Conservation (phyloP, 345 rosid species). For the Gossypium longicalyx region DNA sequence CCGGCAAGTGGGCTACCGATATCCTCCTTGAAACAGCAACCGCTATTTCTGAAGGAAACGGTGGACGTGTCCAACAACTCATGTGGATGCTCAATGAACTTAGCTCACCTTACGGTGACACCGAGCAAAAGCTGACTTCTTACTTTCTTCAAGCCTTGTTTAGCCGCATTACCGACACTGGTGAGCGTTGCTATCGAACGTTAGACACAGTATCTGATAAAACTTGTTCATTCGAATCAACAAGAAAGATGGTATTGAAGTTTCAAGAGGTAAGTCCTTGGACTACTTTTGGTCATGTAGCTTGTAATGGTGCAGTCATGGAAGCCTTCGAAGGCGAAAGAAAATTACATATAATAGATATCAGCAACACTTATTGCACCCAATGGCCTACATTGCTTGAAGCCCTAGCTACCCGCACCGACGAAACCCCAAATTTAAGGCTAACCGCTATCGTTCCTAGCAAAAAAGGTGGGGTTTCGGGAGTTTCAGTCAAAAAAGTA, state of each 20-base stretch:
- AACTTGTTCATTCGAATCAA: conserved; percentile 73
- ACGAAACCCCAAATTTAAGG: conserved; percentile 78
- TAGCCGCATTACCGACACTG: conserved; percentile 79
- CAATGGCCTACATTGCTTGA: conserved; percentile 98
- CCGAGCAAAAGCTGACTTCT: conserved; percentile 71
- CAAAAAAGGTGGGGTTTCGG: conserved; percentile 29
- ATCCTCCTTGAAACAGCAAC: conserved; percentile 69
- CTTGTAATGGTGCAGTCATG: conserved; percentile 85
- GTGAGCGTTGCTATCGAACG: conserved; percentile 59
- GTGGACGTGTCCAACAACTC: conserved; percentile 64
- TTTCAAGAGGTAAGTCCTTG: conserved; percentile 97
- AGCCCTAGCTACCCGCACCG: conserved; percentile 90
- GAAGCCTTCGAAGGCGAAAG: conserved; percentile 84
- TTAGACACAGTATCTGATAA: conserved; percentile 63
- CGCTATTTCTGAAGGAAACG: conserved; percentile 58
- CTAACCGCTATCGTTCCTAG: conserved; percentile 59
- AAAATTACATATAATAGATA: conserved; percentile 76
- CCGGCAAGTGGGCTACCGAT: conserved; percentile 68
- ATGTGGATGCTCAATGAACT: conserved; percentile 95
- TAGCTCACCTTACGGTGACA: conserved; percentile 83
- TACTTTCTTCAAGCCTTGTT: conserved; percentile 90
- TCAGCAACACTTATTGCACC: conserved; percentile 89
- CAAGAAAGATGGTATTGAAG: conserved; percentile 68
- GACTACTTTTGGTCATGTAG: conserved; percentile 97
- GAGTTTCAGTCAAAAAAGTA: conserved; percentile 45